These are phyloP conservation scores for Aurantiochytrium sp. DNA, from an alignment of 108 stramenopile species.

Conservation along the genomic window DNA sequence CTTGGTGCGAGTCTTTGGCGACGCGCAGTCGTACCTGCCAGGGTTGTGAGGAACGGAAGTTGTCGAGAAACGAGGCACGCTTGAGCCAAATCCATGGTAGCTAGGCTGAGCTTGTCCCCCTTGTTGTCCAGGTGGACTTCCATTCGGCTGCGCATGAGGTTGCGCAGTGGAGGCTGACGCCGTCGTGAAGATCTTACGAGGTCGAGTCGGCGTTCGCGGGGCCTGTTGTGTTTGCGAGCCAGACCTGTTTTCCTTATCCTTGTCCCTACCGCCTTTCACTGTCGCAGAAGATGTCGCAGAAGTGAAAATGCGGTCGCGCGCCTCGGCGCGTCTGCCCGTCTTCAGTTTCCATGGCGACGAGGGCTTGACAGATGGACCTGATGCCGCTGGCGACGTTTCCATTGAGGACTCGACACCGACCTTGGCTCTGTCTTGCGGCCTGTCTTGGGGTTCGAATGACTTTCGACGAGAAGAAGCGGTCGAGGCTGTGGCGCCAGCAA, in stretches of 20 bases:
- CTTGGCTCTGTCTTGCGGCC: too few species aligned
- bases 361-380: too few species aligned
- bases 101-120: neutral
- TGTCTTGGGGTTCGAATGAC: too few species aligned
- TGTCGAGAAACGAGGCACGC: neutral
- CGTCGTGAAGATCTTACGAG: neutral
- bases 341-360: too few species aligned
- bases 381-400: too few species aligned
- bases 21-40: neutral
- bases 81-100: neutral
- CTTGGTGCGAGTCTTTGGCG: neutral
- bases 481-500: too few species aligned
- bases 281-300: neutral
- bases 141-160: too few species aligned
- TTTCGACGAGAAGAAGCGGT: too few species aligned
- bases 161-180: too few species aligned
- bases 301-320: neutral
- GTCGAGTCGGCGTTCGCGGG: neutral
- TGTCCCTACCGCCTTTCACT: neutral
- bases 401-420: too few species aligned
- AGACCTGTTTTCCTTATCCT: neutral
- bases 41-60: neutral
- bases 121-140: neutral
- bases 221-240: neutral
- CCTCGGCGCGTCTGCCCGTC: neutral